Evolutionary conservation across 331 rosid genomes (phyloP), one percentile per base, ranked within the genome.

Genomic region (Rhamnella rubrinervis): DNA sequence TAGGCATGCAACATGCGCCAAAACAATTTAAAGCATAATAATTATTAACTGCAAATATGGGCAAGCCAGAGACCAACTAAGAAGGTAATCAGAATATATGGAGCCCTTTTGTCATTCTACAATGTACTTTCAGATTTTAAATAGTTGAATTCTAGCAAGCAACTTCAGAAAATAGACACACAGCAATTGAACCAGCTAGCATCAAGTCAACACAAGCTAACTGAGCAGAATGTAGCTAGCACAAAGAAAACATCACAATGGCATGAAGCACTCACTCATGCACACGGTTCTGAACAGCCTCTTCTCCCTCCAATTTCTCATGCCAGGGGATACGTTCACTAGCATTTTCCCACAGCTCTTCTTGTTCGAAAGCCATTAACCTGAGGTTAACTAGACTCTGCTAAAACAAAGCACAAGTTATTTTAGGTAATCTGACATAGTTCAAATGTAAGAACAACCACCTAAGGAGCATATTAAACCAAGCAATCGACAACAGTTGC

Each of bases 261-360:
- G 72, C 59, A n/a, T 47, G 55, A 37, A 59, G 41, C 26, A 78
- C 98, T 84, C 82, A 93, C 98, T 93, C 98, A 20, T 91, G 98
- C 56, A 93, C 84, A 51, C 95, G 98, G 72, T 87, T 91, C 80
- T 93, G 98, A 65, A 91, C 80, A 64, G 87, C 91, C 77, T 89
- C 98, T 83, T 93, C 98, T 55, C 88, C 96, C 79, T 91, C 97
- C 75, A 91, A 69, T 59, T 83, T 89, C 72, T 85, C 96, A 73
- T 91, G 98, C 98, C 98, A 93, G 68, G 92, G 85, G 59, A 93
- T 88, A 31, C 96, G 96, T 67, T 89, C 97, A 35, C 75, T 89
- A 1, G 98, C 98, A 82, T 78, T 89, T 83, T 65, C 91, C 95
- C 97, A 87, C 77, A 93, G 70, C 71, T 87, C 97, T 74, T 87